phyloP scores from a whole-genome alignment of 169 alveolate genomes.

The Plasmodium gonderi region DNA sequence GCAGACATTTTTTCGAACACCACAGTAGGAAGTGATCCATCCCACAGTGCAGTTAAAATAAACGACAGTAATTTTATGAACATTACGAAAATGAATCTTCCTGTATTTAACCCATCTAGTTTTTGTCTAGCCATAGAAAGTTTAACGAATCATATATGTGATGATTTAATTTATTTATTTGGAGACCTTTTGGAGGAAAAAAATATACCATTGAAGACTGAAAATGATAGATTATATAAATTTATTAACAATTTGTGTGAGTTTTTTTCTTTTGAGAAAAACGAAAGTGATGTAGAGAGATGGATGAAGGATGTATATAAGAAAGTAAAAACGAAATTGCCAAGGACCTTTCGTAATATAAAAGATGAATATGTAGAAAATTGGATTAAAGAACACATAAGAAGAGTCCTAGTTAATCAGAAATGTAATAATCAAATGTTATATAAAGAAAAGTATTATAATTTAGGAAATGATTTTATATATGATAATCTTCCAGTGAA shows the following conservation, averaged over 20 bases:
- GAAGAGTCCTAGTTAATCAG: constrained; percentile 43
- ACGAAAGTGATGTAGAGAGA: constrained; percentile 56
- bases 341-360: constrained; percentile 20
- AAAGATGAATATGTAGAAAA: constrained; percentile 37
- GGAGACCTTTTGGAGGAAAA: constrained; percentile 43
- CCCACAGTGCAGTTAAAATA: background rate
- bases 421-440: constrained; percentile 52
- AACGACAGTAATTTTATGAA: constrained; percentile 36
- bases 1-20: background rate
- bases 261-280: constrained; percentile 59
- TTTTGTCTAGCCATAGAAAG: constrained; percentile 63
- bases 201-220: constrained; percentile 21
- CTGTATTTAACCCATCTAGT: constrained; percentile 61
- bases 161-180: constrained; percentile 56
- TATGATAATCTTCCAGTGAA: constrained; percentile 42
- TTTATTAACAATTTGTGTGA: constrained; percentile 39
- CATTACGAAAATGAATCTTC: constrained; percentile 64
- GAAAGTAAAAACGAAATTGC: constrained; percentile 50
- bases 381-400: constrained; percentile 60
- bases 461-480: constrained; percentile 59
- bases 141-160: constrained; percentile 63
- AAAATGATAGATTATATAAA: constrained; percentile 68
- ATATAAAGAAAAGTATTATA: constrained; percentile 68
- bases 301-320: constrained; percentile 55
- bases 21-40: background rate